Evolutionary conservation across 768 basidiomycete species (phyloP), one percentile per base, ranked within the genome.

Genomic region (Calocera viscosa): DNA sequence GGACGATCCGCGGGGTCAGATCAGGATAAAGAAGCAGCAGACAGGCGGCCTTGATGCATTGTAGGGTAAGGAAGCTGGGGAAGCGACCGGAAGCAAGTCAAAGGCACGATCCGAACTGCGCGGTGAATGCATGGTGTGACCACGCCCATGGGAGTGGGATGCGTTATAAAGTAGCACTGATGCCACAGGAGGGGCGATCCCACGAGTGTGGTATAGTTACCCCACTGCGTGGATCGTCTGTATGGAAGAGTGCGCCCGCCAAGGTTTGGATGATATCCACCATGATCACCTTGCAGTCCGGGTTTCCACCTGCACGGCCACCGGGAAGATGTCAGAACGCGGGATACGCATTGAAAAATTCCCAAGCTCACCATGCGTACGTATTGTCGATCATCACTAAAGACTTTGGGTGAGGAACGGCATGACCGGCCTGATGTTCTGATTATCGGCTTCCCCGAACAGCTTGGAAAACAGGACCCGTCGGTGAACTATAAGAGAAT

Each of bases 1-100:
- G 30, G 53, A 60, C 5, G 53, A 60, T 60, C 53, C 53, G 53
- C 53, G 53, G 53, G 53, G 53, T 28, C 53, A 60, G 53, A 60
- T 60, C 14, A 19, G 10, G 16, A 60, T 12, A 60, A 60, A 60
- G 53, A 60, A 60, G 53, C 53, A 60, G 53, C 14, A 60, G 24
- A 32, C 5, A 28, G 53, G 53, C 24, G 53, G 11, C 30, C 53
- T 60, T 60, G 53, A 60, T 32, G 22, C n/a, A 32, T 60, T 32
- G 14, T 32, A 22, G 30, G 26, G 16, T 60, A 32, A 32, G 53
- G 14, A 11, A 28, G 53, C 14, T 60, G 30, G 30, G 30, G 53
- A 60, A 60, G 14, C 53, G 5, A 10, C 14, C 53, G 53, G 53
- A 32, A 16, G 53, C 53, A 32, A 5, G 53, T 60, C 14, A 60